These are phyloP conservation scores for Candida xiaguanensis DNA, from an alignment of 805 yeast genomes.

Conservation along the genomic window DNA sequence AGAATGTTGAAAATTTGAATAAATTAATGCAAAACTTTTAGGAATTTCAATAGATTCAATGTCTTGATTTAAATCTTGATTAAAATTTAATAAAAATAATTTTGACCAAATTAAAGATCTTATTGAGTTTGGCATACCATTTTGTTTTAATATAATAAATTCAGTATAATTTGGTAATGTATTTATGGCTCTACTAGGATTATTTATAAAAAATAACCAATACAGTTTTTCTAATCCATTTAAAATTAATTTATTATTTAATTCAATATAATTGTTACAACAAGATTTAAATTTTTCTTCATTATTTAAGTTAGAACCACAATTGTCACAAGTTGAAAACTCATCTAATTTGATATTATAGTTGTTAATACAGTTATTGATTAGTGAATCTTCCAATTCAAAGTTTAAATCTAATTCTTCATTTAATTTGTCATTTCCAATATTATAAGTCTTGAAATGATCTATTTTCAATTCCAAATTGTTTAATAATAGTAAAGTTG, in stretches of 20 bases:
- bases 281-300: slow-evolving; percentile 12
- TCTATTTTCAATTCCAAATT: slow-evolving; percentile 28
- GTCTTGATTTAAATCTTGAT: neutral
- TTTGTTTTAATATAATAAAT: slow-evolving; percentile 36
- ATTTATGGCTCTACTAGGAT: slow-evolving; percentile 42
- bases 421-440: slow-evolving; percentile 12
- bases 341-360: slow-evolving; percentile 27
- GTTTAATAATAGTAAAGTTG: slow-evolving; percentile 14
- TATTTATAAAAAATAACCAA: slow-evolving; percentile 43
- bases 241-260: slow-evolving; percentile 11
- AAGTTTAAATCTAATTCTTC: slow-evolving; percentile 10
- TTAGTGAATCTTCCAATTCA: slow-evolving; percentile 15
- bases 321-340: slow-evolving; percentile 28
- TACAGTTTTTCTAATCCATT: slow-evolving; percentile 34
- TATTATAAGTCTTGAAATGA: slow-evolving; percentile 11
- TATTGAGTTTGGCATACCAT: slow-evolving; percentile 42
- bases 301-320: slow-evolving; percentile 19
- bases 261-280: slow-evolving; percentile 20
- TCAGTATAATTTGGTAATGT: slow-evolving; percentile 47
- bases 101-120: slow-evolving; percentile 45
- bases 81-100: slow-evolving; percentile 25
- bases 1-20: slow-evolving; percentile 40
- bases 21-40: slow-evolving; percentile 29
- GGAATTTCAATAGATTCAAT: slow-evolving; percentile 23
- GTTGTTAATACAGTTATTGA: slow-evolving; percentile 10